phyloP scores from a whole-genome alignment of 768 basidiomycete species.

The Collybiopsis confluens region DNA sequence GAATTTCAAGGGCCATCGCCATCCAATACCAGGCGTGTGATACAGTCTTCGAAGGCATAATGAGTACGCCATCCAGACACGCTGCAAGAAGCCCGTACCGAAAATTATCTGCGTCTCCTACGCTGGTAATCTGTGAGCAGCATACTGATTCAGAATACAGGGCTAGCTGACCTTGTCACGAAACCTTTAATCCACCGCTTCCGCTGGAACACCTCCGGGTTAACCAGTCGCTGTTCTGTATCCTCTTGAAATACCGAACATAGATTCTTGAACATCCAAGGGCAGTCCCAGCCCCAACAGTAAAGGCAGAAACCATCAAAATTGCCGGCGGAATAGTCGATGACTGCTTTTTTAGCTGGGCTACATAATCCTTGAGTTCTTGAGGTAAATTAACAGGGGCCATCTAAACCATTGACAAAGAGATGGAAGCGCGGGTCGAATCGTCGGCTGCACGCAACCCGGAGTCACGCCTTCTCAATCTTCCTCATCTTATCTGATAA shows the following conservation, averaged over 20 bases:
- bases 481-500: constrained; percentile 25
- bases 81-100: constrained; percentile 22
- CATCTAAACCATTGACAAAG: not conserved
- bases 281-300: constrained; percentile 36
- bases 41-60: constrained; percentile 40
- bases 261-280: constrained; percentile 34
- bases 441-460: no score
- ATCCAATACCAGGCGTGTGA: constrained; percentile 79
- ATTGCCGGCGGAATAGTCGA: constrained; percentile 21
- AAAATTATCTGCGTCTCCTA: constrained; percentile 88
- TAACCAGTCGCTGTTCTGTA: constrained; percentile 68
- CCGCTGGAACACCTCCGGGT: constrained; percentile 56
- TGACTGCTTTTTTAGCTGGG: not conserved
- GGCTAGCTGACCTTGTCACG: constrained; percentile 68
- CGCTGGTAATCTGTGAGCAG: constrained; percentile 35
- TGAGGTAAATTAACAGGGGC: not conserved
- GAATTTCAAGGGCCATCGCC: constrained; percentile 69
- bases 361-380: not conserved
- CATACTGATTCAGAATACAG: not conserved
- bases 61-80: not conserved
- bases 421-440: no score
- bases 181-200: constrained; percentile 72
- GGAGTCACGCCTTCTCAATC: no score
- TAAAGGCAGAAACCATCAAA: constrained; percentile 31
- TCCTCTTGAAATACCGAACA: constrained; percentile 50